Conservation (phyloP, 1,284 basidiomycete species). For the Laetiporus sulphureus region DNA sequence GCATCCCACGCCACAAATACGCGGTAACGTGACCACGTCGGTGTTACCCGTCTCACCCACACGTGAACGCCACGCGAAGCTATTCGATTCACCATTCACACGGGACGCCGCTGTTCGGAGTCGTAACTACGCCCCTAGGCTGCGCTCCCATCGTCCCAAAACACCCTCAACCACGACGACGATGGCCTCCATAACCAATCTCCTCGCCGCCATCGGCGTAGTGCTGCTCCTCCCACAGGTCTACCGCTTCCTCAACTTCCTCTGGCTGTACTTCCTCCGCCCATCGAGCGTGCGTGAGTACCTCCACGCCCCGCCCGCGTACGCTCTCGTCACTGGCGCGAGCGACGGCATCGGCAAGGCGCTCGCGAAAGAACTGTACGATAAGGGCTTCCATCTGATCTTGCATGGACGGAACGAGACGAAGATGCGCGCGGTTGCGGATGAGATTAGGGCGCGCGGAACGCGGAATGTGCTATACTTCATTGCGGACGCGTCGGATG, state of each 20-base stretch:
- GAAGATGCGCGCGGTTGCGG: constrained; percentile 19
- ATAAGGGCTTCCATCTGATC: constrained; percentile 24
- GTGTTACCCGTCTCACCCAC: no score
- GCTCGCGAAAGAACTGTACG: constrained; percentile 20
- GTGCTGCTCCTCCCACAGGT: neutral
- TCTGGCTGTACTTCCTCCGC: constrained; percentile 22
- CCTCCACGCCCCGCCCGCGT: constrained; percentile 19
- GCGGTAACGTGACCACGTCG: neutral
- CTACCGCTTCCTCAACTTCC: constrained; percentile 11
- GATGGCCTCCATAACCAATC: neutral
- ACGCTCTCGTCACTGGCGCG: constrained; percentile 25
- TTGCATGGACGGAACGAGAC: constrained; percentile 24
- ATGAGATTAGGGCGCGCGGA: constrained; percentile 14
- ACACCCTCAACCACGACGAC: neutral
- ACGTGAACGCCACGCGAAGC: neutral
- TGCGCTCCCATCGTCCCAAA: neutral
- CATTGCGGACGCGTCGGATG: constrained; percentile 19
- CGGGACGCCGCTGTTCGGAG: neutral
- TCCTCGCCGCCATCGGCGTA: neutral
- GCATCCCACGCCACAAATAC: no score
- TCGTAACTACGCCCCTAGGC: neutral
- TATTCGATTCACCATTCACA: neutral
- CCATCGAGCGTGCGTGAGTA: constrained; percentile 17
- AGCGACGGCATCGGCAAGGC: constrained; percentile 26
- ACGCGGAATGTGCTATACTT: constrained; percentile 19